Percentiles rank a stretch among this genome's conserved stretches.
These are phyloP conservation scores for Dillenia suffruticosa DNA, from an alignment of 164 flowering plant genomes.

Conservation along the genomic window DNA sequence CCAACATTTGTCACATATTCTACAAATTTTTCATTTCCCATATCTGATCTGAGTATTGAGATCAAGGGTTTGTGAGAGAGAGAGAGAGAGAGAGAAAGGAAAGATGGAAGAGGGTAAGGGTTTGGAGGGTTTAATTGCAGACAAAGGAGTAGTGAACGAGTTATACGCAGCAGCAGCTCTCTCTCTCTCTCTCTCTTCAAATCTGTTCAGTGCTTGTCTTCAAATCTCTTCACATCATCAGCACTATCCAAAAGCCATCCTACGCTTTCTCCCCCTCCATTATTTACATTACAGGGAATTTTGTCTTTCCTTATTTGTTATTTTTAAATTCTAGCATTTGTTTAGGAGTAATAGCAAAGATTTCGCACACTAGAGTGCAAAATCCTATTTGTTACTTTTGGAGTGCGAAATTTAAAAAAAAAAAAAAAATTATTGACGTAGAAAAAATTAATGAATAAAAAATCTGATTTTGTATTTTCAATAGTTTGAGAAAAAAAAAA, in stretches of 20 bases:
- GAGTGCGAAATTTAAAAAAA: too few species aligned
- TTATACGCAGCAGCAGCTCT: too few species aligned
- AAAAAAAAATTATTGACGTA: too few species aligned
- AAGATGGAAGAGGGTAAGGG: background rate
- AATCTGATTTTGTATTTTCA: too few species aligned
- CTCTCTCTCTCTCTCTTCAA: background rate
- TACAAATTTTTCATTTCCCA: constrained; percentile 17
- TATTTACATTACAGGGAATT: constrained; percentile 18
- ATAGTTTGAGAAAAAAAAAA: too few species aligned
- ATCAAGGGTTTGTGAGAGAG: constrained; percentile 3
- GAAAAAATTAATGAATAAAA: too few species aligned
- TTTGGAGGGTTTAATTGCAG: too few species aligned
- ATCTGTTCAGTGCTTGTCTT: constrained; percentile 13
- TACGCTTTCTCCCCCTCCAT: constrained; percentile 28
- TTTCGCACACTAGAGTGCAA: too few species aligned
- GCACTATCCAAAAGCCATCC: constrained; percentile 24
- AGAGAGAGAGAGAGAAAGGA: constrained; percentile 3
- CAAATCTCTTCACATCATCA: constrained; percentile 14
- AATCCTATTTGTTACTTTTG: too few species aligned
- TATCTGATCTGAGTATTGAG: too few species aligned
- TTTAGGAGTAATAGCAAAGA: background rate
- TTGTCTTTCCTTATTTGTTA: background rate
- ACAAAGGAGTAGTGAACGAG: too few species aligned
- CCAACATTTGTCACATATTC: constrained; percentile 38
- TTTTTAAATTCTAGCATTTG: background rate